Conservation (phyloP, 2,329 filamentous ascomycete species). For the Aspergillus fischeri region DNA sequence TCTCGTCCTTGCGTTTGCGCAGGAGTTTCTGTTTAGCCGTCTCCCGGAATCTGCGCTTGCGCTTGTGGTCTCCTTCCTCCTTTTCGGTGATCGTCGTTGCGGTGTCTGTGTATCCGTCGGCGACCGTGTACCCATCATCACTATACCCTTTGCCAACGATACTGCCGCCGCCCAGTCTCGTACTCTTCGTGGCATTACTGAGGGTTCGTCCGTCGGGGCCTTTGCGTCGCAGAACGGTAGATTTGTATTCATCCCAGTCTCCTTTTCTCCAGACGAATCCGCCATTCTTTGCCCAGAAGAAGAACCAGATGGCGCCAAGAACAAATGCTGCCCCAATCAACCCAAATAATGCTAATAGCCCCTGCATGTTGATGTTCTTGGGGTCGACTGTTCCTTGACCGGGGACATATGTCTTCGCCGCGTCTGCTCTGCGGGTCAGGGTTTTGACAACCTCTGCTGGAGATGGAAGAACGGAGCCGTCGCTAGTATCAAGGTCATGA, state of each 20-base stretch:
- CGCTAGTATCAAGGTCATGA: background rate
- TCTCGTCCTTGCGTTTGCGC: constrained; percentile 41
- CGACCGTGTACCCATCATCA: constrained; percentile 56
- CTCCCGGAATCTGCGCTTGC: constrained; percentile 35
- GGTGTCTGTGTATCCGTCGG: constrained; percentile 39
- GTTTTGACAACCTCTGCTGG: constrained; percentile 24
- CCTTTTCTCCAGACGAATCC: constrained; percentile 80
- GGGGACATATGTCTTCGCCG: constrained; percentile 19
- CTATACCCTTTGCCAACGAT: constrained; percentile 61
- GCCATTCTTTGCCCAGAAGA: constrained; percentile 96
- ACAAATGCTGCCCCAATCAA: constrained; percentile 76
- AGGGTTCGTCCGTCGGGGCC: constrained; percentile 86
- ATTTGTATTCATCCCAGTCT: constrained; percentile 99
- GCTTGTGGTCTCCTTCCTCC: constrained; percentile 21
- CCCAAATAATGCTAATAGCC: constrained; percentile 81
- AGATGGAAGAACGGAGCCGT: constrained; percentile 6
- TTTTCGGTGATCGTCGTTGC: constrained; percentile 41
- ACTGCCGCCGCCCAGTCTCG: constrained; percentile 81
- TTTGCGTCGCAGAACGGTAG: constrained; percentile 81
- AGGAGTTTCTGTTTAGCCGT: constrained; percentile 35
- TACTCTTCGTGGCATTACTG: constrained; percentile 75
- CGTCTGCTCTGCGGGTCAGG: constrained; percentile 26
- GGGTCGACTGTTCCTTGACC: constrained; percentile 41
- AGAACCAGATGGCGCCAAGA: constrained; percentile 83
- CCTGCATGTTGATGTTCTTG: constrained; percentile 47